phyloP scores from a whole-genome alignment of 306 rosid genomes.

The Cotoneaster glaucophyllus region DNA sequence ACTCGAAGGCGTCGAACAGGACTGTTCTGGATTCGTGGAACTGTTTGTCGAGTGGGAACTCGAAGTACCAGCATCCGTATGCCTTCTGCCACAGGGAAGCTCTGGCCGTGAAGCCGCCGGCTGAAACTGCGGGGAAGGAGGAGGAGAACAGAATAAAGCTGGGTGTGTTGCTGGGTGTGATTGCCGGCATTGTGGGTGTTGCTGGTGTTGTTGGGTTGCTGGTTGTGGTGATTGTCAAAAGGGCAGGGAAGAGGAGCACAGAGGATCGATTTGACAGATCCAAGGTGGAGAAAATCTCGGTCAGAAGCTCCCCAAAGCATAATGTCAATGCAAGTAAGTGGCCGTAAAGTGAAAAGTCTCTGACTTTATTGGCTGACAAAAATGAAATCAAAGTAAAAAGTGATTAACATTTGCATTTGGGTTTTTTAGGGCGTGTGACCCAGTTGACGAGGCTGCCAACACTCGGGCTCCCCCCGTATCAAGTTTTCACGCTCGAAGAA shows the following conservation, averaged over 20 bases:
- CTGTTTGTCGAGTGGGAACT: conserved; percentile 48
- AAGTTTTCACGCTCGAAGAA: conserved; percentile 63
- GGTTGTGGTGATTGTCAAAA: conserved; percentile 36
- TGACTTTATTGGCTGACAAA: background rate
- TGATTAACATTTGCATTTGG: background rate
- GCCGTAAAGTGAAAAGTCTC: background rate
- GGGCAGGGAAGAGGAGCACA: conserved; percentile 21
- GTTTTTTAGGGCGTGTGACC: conserved; percentile 43
- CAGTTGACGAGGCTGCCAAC: conserved; percentile 38
- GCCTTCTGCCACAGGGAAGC: conserved; percentile 50
- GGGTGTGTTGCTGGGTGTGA: conserved; percentile 40
- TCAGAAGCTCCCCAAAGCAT: conserved; percentile 26
- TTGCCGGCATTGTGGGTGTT: conserved; percentile 47
- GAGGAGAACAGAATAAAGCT: conserved; percentile 32
- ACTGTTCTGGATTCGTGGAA: conserved; percentile 54
- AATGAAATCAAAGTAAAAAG: background rate
- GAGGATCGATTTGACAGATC: conserved; percentile 24
- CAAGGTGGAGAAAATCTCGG: conserved; percentile 31
- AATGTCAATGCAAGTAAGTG: conserved; percentile 49
- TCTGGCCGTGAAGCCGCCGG: conserved; percentile 55
- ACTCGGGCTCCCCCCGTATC: conserved; percentile 59
- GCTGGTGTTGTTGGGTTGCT: conserved; percentile 35
- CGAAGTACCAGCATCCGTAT: conserved; percentile 40
- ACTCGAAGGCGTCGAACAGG: conserved; percentile 41
- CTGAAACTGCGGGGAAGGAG: conserved; percentile 3